Conservation (phyloP, 768 basidiomycete species). For the Stropharia rugosoannulata region DNA sequence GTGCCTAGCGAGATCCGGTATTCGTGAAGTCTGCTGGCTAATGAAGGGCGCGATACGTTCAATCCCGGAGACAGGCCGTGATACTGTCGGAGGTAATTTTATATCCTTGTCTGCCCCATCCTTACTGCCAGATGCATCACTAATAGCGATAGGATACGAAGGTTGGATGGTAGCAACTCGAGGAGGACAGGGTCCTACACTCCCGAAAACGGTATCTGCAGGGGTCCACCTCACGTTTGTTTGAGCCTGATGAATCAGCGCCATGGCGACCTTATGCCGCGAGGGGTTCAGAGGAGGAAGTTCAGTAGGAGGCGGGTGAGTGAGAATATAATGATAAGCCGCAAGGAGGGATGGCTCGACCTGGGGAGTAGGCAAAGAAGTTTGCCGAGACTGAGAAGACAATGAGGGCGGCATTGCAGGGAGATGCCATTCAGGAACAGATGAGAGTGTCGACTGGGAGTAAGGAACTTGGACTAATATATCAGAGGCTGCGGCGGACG, state of each 20-base stretch:
- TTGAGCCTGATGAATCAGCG: conserved; percentile 60
- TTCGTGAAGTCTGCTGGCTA: conserved; percentile 60
- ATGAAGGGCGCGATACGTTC: conserved; percentile 63
- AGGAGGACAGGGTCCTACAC: conserved; percentile 57
- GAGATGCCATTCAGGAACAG: conserved; percentile 68
- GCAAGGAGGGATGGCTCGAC: conserved; percentile 63
- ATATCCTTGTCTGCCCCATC: conserved; percentile 47
- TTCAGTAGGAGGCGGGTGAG: conserved; percentile 56
- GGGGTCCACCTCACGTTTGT: conserved; percentile 64
- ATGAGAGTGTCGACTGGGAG: conserved; percentile 66
- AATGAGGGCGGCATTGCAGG: conserved; percentile 39
- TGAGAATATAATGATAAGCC: conserved; percentile 79
- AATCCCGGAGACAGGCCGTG: conserved; percentile 40
- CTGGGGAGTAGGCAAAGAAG: conserved; percentile 47
- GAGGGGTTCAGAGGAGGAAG: conserved; percentile 53
- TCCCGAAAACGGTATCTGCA: conserved; percentile 63
- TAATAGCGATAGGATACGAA: conserved; percentile 57
- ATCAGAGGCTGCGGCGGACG: conserved; percentile 59
- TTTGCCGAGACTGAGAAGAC: conserved; percentile 17
- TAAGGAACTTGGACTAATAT: conserved; percentile 75
- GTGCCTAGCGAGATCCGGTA: conserved; percentile 65
- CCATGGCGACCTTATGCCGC: conserved; percentile 76
- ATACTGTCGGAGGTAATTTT: conserved; percentile 50
- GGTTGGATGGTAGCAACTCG: conserved; percentile 64
- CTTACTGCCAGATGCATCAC: conserved; percentile 24